Base-by-base conservation (phyloP, 305 asterid genomes). In the Fraxinus velutina region DNA sequence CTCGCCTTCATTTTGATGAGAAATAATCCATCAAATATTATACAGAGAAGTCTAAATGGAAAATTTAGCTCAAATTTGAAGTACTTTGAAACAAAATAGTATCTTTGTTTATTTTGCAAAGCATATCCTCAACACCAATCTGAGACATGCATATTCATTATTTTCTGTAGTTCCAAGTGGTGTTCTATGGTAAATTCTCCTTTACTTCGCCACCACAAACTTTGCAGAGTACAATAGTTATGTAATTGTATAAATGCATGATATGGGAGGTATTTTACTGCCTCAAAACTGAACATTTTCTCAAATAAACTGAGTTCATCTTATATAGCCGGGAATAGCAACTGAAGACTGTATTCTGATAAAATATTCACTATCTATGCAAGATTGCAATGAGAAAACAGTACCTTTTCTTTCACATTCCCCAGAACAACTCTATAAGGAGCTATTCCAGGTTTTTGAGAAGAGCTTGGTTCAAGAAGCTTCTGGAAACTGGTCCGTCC, bases 341-440 rank as follows among this genome's bases (percentile, higher is more conserved):
- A 64, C 34, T 64, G 34, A 64, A 64, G 73, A 64, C 73, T 10
- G 33, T 22, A 24, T 22, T 64, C 15, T 24, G 34, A 24, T 64
- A 64, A 24, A 64, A 64, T 2, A 24, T 22, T 24, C 17, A 3
- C 17, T 8, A 10, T 64, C 33, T 24, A 64, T 64, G 73, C 73
- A 64, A 24, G 34, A 64, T 24, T 64, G 42, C 34, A 82, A 80
- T 7, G 30, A 80, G 22, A 75, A 81, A 68, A 75, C 24, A 37
- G 75, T 81, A 94, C 99, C 98, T 91, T 96, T 81, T 94, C 97
- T 87, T 93, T 96, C 71, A 92, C 90, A 86, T 96, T 91, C 68
- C 97, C 99, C 34, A 96, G 91, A 80, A 96, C 94, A 89, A 94
- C 91, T 87, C 99, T 89, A 83, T 94, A 94, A 86, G 99, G 97